phyloP scores from a whole-genome alignment of 768 basidiomycete species.

The Podaxis sp. region DNA sequence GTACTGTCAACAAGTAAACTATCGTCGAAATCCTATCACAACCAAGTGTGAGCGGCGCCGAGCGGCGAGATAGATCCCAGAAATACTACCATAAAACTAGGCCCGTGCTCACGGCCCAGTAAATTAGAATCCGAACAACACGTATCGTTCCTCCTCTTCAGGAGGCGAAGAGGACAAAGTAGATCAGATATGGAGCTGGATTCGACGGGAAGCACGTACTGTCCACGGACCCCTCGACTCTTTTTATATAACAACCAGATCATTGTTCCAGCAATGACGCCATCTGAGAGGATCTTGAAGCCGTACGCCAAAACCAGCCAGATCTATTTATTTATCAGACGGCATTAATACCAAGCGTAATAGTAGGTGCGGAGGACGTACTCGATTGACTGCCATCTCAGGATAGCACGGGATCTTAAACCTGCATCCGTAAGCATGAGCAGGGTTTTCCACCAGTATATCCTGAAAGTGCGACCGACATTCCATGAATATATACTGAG shows the following conservation, averaged over 20 bases:
- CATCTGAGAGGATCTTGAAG: constrained; percentile 10
- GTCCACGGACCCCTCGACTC: not conserved
- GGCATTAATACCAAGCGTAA: not conserved
- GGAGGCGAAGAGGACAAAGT: not conserved
- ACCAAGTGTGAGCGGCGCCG: not conserved
- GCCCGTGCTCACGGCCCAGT: constrained; percentile 7
- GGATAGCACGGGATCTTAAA: not conserved
- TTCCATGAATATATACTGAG: constrained; percentile 2
- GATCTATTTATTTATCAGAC: not conserved
- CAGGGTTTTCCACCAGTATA: too few relatives aligned
- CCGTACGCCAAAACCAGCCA: constrained; percentile 2
- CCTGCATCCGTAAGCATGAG: not conserved
- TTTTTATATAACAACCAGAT: constrained; percentile 1
- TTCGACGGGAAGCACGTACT: not conserved
- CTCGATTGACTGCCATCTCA: not conserved
- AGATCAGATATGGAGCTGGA: not conserved
- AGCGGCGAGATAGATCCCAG: not conserved
- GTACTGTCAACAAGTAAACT: not conserved
- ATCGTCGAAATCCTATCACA: constrained; percentile 3
- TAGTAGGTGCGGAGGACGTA: not conserved
- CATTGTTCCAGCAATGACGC: constrained; percentile 6
- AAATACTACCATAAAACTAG: not conserved
- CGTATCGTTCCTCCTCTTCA: constrained; percentile 3
- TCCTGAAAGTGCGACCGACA: not conserved
- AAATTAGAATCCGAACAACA: not conserved